Base-by-base conservation (phyloP, 352 stramenopile genomes). In the Albugo candida region DNA sequence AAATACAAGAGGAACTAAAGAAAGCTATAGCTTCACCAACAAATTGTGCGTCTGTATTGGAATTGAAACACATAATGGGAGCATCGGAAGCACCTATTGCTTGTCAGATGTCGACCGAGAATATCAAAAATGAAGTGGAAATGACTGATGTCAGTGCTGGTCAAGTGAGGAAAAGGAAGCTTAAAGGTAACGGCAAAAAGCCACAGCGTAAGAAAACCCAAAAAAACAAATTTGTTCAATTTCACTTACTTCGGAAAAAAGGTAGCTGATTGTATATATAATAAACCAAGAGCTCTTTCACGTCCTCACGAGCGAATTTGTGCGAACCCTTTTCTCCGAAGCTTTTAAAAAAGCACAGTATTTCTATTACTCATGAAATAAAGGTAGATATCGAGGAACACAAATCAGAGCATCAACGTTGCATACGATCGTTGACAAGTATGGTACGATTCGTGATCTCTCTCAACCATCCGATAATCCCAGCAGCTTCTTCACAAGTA, bases 171-270 rank as follows among this genome's bases (percentile, higher is more conserved):
- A 21, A 49, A 43, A 38, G 20, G 55, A 71, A 39, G 58, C 58
- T 60, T 17, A 51, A 63, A 14, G 59, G 41, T 11, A 52, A 54
- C 11, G 66, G 64, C 35, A 66, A 79, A 49, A 79, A 81, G 55
- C 49, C 57, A 40, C 71, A 77, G 55, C 70, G 73, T 55, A 82
- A 77, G 54, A 51, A 54, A 41, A 52, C 31, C 21, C 71, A 77
- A 49, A 87, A 87, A 49, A 55, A 54, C 24, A 56, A 56, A 59
- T 84, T 87, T 39, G 64, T 91, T 51, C 74, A 85, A 57, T 87
- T 91, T 61, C 74, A 91, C 65, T 67, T 68, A 45, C 62, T 87
- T 37, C 77, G 77, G 51, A 91, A 91, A 67, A 91, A 91, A 63
- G 77, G 77, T 31, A 31, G 24, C 8, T 31, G 8, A 31, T 8